Evolutionary conservation across 208 protist species (phyloP).

Genomic region (Wallacemonas collosoma): DNA sequence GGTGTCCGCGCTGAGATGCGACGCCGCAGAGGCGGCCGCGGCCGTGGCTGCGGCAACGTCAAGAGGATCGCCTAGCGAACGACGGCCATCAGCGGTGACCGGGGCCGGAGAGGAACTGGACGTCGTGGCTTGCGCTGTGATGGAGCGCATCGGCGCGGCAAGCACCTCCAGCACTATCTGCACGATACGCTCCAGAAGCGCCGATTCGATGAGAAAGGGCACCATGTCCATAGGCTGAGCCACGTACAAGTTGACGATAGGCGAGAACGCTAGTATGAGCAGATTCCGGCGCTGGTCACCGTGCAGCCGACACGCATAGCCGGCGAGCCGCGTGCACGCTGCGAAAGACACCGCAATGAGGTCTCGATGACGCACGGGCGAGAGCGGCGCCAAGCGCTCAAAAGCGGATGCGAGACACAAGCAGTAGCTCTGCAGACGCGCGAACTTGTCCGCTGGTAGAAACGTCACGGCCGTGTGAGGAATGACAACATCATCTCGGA

Average conservation of each 20-base stretch:
- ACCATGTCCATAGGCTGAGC: constrained; percentile 15
- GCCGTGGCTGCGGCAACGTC: neutral
- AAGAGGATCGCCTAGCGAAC: neutral
- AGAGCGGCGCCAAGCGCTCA: constrained; percentile 10
- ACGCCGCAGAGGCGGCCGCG: neutral
- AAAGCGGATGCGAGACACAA: constrained; percentile 7
- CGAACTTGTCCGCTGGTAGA: neutral
- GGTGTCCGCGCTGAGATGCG: neutral
- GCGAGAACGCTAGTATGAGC: constrained; percentile 10
- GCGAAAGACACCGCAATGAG: neutral
- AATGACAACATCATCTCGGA: neutral
- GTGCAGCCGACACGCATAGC: constrained; percentile 3
- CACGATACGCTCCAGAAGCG: constrained; percentile 1
- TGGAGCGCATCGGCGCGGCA: neutral
- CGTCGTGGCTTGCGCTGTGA: neutral
- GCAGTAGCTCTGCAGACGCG: neutral
- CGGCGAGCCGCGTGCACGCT: constrained; percentile 3
- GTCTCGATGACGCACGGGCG: neutral
- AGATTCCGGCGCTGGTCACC: constrained; percentile 10
- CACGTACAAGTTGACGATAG: constrained; percentile 16
- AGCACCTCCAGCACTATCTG: constrained; percentile 9
- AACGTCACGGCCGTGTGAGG: neutral
- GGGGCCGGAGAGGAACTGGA: neutral
- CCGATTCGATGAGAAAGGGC: constrained; percentile 8
- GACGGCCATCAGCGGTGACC: too few relatives aligned